phyloP scores from a whole-genome alignment of 225 moss, liverwort and hornwort species.

The Pseudoscleropodium purum region DNA sequence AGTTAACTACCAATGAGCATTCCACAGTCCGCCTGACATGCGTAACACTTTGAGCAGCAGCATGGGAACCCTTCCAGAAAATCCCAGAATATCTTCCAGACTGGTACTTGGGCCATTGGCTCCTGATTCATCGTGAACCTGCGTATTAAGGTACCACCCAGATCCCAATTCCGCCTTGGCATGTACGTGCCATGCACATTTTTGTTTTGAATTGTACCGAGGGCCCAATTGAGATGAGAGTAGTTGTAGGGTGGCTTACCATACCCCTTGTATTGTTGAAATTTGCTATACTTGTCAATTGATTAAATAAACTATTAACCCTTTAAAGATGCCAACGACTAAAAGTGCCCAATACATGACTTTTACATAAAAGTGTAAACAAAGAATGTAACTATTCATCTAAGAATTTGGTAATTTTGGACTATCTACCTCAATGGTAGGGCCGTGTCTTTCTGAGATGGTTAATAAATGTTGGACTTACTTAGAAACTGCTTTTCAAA shows the following conservation, averaged over 20 bases:
- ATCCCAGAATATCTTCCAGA: background rate
- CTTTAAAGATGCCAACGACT: background rate
- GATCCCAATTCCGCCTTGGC: background rate
- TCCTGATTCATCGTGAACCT: background rate
- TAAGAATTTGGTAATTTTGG: background rate
- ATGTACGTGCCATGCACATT: background rate
- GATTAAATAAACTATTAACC: too few relatives aligned
- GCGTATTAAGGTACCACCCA: background rate
- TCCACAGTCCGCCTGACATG: background rate
- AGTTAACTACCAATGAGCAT: background rate
- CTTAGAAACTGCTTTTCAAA: accelerated
- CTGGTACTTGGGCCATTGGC: background rate
- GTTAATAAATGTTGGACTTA: background rate
- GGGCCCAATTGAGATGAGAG: background rate
- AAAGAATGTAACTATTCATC: background rate
- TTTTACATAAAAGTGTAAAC: background rate
- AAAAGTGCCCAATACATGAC: background rate
- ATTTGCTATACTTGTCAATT: background rate
- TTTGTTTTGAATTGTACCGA: background rate
- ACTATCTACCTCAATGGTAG: background rate
- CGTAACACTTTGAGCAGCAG: background rate
- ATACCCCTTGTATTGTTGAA: background rate
- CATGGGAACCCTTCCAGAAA: background rate
- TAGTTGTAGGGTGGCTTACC: background rate
- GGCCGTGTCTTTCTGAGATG: accelerated